Base-by-base conservation (phyloP, 1,139 yeast genomes). In the Suhomyces bolitotheri region DNA sequence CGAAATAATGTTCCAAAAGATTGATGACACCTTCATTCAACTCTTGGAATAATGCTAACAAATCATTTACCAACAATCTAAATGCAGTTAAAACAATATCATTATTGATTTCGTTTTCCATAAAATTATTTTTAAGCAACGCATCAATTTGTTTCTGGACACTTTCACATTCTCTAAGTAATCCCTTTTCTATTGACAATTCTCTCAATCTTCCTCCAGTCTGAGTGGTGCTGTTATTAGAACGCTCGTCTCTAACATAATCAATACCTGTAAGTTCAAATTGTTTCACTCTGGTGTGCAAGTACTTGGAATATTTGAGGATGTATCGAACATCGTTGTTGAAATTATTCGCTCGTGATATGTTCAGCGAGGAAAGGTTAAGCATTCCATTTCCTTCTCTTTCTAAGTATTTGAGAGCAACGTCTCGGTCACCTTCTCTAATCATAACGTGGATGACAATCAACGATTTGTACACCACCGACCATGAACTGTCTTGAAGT, bases 11-110 rank as follows among this genome's bases (percentile, higher is more conserved):
- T 56, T 92, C 97, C 46, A 92, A 73, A 31, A 92, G 66, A 52
- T 89, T 90, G 47, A 92, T 90, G 24, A 92, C 96, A 19, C 97
- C 97, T 64, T 92, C 97, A 60, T 92, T 92, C 47, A 92, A 67
- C 37, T 84, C 82, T 61, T 92, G 97, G 62, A 88, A 94, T 28
- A 92, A 65, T 1, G 88, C 77, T 47, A 92, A 69, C 47, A 92
- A 69, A 60, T 92, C 98, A 53, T 85, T 85, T 8, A 90, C 96
- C 36, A 92, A 72, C 58, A 92, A 71, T 40, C 96, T 71, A 64
- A 92, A 92, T 20, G 95, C 85, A 21, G 92, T 85, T 47, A 90
- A 68, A 11, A 89, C 64, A 34, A 92, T 76, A 53, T 90, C 97
- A 60, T 90, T 90, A 49, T 80, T 82, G 36, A 86, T 73, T 50